Percentiles rank a stretch among this genome's conserved stretches.
phyloP scores from a whole-genome alignment of 2,329 filamentous ascomycete species.

The Paraphaeosphaeria sporulosa region DNA sequence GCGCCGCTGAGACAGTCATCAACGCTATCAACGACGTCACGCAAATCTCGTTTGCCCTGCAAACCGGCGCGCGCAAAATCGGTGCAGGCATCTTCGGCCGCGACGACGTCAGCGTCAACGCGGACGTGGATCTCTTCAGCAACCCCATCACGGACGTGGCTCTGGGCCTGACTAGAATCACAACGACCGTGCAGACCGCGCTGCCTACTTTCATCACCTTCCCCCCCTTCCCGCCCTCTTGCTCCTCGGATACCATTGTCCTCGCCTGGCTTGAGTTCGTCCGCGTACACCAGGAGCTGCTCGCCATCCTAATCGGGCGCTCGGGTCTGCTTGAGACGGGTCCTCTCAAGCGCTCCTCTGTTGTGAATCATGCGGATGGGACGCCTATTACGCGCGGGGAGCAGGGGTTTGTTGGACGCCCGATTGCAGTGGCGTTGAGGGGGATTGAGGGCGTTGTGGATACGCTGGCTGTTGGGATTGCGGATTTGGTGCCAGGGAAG shows the following conservation, averaged over 20 bases:
- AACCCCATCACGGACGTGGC: slow-evolving; percentile 12
- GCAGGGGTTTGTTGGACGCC: slow-evolving; percentile 6
- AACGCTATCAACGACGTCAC: slow-evolving; percentile 24
- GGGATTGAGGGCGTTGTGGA: slow-evolving; percentile 17
- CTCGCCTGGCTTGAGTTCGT: slow-evolving; percentile 19
- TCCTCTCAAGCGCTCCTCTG: neutral
- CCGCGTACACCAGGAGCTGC: slow-evolving; percentile 20
- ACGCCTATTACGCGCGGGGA: neutral
- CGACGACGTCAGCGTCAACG: neutral
- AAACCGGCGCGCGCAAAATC: slow-evolving; percentile 16
- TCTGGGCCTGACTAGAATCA: slow-evolving; percentile 9
- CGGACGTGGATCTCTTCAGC: neutral
- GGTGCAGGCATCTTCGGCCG: neutral
- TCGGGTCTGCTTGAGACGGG: slow-evolving; percentile 11
- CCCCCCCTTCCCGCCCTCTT: neutral
- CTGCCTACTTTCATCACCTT: slow-evolving; percentile 9
- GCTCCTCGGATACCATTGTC: slow-evolving; percentile 15
- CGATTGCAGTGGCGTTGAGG: slow-evolving; percentile 19
- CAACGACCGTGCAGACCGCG: neutral
- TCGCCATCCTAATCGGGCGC: slow-evolving; percentile 21
- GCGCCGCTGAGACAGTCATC: slow-evolving; percentile 20
- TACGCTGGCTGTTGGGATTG: slow-evolving; percentile 14
- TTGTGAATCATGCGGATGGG: neutral
- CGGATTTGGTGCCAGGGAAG: slow-evolving; percentile 15
- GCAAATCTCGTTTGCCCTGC: slow-evolving; percentile 18